phyloP scores from a whole-genome alignment of 768 basidiomycete species.

The Mycena belliarum region DNA sequence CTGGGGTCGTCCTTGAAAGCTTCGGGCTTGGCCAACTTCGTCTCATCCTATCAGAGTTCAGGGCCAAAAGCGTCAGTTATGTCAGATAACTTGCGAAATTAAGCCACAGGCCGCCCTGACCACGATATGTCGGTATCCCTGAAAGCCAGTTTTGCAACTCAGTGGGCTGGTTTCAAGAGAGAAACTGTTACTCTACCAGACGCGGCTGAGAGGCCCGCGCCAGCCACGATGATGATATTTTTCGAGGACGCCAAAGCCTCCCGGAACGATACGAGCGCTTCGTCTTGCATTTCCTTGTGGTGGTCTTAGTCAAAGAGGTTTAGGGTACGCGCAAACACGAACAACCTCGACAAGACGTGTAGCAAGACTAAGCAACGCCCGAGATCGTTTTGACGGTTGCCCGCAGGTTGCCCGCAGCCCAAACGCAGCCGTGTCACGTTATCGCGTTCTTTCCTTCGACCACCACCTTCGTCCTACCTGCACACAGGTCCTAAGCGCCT shows the following conservation, averaged over 20 bases:
- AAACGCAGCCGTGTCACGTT: conserved; percentile 7
- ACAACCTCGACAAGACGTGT: too few relatives aligned
- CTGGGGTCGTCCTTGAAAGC: conserved; percentile 34
- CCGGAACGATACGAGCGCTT: background rate
- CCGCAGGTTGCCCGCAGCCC: too few relatives aligned
- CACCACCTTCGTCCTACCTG: background rate
- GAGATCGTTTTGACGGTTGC: too few relatives aligned
- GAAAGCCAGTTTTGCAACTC: background rate
- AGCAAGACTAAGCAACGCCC: too few relatives aligned
- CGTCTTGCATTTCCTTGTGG: background rate
- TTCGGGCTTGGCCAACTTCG: conserved; percentile 31
- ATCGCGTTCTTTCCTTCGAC: background rate
- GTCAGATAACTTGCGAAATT: too few relatives aligned
- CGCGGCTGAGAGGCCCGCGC: conserved; percentile 26
- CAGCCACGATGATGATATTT: conserved; percentile 23
- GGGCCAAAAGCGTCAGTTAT: background rate
- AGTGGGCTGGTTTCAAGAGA: background rate
- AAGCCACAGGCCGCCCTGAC: too few relatives aligned
- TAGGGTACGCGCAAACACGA: too few relatives aligned
- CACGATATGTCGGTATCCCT: conserved; percentile 29
- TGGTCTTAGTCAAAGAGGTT: background rate
- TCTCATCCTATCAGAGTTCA: conserved; percentile 21
- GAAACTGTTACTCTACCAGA: conserved; percentile 16
- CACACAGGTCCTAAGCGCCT: conserved; percentile 5
- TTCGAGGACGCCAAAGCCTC: conserved; percentile 14